Base-by-base conservation (phyloP, 1,284 basidiomycete species). In the Crucibulum cyathiforme region DNA sequence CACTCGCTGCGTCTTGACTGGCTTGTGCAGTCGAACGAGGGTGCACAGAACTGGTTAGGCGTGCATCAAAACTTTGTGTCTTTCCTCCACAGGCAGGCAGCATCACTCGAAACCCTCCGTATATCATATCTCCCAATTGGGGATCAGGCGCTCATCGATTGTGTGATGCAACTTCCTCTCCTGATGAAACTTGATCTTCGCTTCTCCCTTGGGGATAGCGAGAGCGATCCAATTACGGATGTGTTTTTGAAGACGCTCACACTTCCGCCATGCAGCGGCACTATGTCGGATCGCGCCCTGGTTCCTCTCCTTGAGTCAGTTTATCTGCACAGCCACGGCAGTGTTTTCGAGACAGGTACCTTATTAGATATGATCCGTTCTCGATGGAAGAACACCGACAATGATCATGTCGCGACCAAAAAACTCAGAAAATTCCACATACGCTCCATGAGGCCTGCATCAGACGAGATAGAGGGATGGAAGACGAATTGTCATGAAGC, bases 111-210 rank as follows among this genome's bases (percentile, higher is more conserved):
- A 34, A 61, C 63, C 15, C 70, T 82, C 47, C 66, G 61, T 36
- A 60, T 82, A 7, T 60, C 70, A 8, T 80, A 80, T 57, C 67
- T 81, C 46, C 80, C 80, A 6, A 45, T 80, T 51, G 65, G 68
- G n/a, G 74, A 77, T 56, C 56, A 47, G 31, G 66, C 77, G 38
- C 57, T 80, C 13, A 46, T 77, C 17, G 64, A 68, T 17, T 75
- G 69, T 54, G 60, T 82, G 24, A 53, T 60, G 36, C 62, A 63
- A 15, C 55, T 78, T 17, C 70, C 73, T 19, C 56, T 56, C 7
- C 58, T 81, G 34, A 66, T 59, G 7, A 58, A 65, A 36, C 64
- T 81, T 45, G 69, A 73, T 43, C 58, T 82, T 41, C 69, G 71
- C 8, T 77, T 76, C 58, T 72, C 76, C 7, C 58, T 77, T 24